Evolutionary conservation across 176 grass and related monocot species (phyloP).

Genomic region (Elaeis guineensis): DNA sequence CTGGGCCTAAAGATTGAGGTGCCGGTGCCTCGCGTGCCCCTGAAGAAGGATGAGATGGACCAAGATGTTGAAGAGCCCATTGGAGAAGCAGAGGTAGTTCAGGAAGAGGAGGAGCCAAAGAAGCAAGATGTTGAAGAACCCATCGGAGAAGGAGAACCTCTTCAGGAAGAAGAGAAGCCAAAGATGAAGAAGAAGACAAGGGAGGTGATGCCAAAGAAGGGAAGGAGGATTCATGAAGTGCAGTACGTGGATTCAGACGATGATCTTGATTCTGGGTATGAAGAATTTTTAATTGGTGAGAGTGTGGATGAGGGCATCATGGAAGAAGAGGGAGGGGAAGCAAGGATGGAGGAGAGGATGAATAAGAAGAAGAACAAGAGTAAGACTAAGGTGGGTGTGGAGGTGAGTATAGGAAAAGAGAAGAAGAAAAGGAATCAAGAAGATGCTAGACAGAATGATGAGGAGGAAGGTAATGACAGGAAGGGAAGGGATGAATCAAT

Average conservation of each 20-base stretch:
- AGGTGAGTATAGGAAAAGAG: slow-evolving; percentile 8
- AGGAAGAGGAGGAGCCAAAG: neutral
- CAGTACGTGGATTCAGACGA: too few species aligned
- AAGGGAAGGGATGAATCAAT: too few species aligned
- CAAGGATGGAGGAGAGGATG: too few species aligned
- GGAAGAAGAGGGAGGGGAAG: too few species aligned
- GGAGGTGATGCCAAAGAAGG: slow-evolving; percentile 36
- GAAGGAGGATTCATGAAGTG: neutral
- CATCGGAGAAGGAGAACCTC: neutral
- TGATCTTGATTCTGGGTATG: too few species aligned
- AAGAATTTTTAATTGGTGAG: too few species aligned
- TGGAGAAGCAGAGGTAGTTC: slow-evolving; percentile 3
- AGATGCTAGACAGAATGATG: too few species aligned
- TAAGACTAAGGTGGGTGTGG: neutral
- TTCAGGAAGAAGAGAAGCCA: neutral
- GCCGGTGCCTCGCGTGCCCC: neutral
- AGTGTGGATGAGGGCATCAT: too few species aligned
- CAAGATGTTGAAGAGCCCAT: neutral
- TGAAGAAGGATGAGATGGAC: slow-evolving; percentile 13
- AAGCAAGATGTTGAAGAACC: too few species aligned
- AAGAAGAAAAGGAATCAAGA: slow-evolving; percentile 18
- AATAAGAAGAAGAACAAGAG: too few species aligned
- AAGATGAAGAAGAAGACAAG: neutral
- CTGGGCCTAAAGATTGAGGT: slow-evolving; percentile 70
- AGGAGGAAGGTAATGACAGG: too few species aligned